These are phyloP conservation scores for Fusarium sp. DNA, from an alignment of 2,329 filamentous ascomycete genomes.

Conservation along the genomic window DNA sequence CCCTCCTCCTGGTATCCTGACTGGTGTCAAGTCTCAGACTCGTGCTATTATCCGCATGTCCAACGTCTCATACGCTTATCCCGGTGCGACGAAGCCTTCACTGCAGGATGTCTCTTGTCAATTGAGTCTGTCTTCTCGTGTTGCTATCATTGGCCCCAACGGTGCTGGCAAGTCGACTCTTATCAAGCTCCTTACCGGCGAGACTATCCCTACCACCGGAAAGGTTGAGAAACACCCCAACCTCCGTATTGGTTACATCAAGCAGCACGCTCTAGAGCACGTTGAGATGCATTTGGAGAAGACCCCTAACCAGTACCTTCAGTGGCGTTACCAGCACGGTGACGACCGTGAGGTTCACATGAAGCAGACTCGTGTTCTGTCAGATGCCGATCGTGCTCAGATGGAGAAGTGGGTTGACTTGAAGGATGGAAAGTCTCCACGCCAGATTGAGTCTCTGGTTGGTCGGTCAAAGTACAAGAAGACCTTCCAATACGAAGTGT, in stretches of 20 bases:
- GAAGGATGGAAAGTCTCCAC: slow-evolving; percentile 79
- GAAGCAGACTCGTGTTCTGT: slow-evolving; percentile 95
- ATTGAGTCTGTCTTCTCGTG: slow-evolving; percentile 87
- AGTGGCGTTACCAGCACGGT: slow-evolving; percentile 97
- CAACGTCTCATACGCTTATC: slow-evolving; percentile 92
- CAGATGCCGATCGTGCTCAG: slow-evolving; percentile 84
- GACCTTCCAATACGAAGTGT: slow-evolving; percentile 97
- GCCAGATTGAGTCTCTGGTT: slow-evolving; percentile 87
- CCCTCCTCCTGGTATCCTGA: slow-evolving; percentile 91
- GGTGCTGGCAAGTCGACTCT: slow-evolving; percentile 98
- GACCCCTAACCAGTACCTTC: slow-evolving; percentile 97
- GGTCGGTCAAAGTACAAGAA: slow-evolving; percentile 99
- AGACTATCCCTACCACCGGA: slow-evolving; percentile 83
- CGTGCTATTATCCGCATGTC: slow-evolving; percentile 95
- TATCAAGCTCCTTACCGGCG: slow-evolving; percentile 96
- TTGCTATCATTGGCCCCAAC: slow-evolving; percentile 96
- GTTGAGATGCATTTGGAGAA: slow-evolving; percentile 99
- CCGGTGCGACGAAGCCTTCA: slow-evolving; percentile 88
- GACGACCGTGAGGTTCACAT: slow-evolving; percentile 96
- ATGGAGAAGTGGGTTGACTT: slow-evolving; percentile 92
- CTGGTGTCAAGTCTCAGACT: slow-evolving; percentile 94
- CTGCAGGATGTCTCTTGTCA: slow-evolving; percentile 87
- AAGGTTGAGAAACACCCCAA: slow-evolving; percentile 99
- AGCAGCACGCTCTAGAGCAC: slow-evolving; percentile 98
- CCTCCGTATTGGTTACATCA: slow-evolving; percentile 98